phyloP scores from a whole-genome alignment of 306 rosid species.

The Myrica gale region DNA sequence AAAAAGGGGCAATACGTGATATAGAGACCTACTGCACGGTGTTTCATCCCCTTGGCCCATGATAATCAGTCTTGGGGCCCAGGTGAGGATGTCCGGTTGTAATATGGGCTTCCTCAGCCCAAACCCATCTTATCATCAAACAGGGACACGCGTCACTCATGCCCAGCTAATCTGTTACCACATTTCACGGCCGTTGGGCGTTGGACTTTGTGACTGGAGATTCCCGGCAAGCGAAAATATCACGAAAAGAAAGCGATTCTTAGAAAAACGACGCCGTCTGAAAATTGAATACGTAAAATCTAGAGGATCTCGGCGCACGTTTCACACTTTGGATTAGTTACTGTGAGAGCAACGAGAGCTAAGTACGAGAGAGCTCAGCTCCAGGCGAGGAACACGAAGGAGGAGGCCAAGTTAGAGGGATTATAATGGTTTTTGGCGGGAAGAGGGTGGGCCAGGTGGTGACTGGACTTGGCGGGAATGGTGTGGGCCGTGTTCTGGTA shows the following conservation, averaged over 20 bases:
- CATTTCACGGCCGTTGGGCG: neutral
- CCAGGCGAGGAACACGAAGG: neutral
- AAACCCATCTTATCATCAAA: slow-evolving; percentile 50
- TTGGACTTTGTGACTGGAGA: neutral
- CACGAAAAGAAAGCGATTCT: neutral
- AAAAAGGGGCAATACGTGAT: no score
- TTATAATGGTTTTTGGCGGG: slow-evolving; percentile 63
- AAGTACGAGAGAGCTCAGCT: neutral
- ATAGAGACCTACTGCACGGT: no score
- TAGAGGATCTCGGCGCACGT: neutral
- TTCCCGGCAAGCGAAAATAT: no score
- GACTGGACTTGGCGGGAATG: slow-evolving; percentile 56
- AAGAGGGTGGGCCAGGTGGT: slow-evolving; percentile 53
- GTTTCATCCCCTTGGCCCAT: no score
- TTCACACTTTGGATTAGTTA: neutral
- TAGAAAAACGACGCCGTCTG: slow-evolving; percentile 8
- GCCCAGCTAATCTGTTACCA: neutral
- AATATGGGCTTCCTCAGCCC: neutral
- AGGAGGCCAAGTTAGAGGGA: neutral
- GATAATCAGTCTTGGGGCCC: neutral
- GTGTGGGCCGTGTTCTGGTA: slow-evolving; percentile 62
- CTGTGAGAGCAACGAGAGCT: neutral
- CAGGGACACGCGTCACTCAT: slow-evolving; percentile 55
- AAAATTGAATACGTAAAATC: neutral
- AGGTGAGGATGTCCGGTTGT: neutral